Conservation (phyloP, 2,329 filamentous ascomycete genomes). For the Emmonsiellopsis sp. region DNA sequence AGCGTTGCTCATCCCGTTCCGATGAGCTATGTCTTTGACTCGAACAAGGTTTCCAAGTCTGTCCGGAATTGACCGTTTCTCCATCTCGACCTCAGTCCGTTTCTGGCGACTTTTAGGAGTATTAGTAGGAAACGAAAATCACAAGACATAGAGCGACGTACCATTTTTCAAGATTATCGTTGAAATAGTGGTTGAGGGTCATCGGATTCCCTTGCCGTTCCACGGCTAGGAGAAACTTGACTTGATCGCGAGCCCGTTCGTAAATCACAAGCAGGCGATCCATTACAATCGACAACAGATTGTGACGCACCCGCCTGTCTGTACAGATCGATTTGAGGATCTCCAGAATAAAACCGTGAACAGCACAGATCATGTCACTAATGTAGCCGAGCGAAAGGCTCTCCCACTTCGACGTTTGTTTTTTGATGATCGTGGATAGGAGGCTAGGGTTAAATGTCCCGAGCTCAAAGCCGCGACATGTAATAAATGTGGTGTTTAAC, state of each 20-base stretch:
- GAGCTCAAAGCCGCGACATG: slow-evolving; percentile 46
- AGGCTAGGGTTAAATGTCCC: slow-evolving; percentile 37
- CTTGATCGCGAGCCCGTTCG: slow-evolving; percentile 39
- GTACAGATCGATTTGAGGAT: slow-evolving; percentile 37
- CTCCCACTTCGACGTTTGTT: slow-evolving; percentile 49
- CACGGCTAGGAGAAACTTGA: slow-evolving; percentile 44
- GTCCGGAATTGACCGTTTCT: background rate
- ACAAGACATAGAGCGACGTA: slow-evolving; percentile 7
- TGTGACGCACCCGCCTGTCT: slow-evolving; percentile 34
- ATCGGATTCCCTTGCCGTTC: slow-evolving; percentile 39
- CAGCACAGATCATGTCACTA: slow-evolving; percentile 41
- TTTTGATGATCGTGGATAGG: slow-evolving; percentile 36
- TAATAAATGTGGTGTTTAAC: slow-evolving; percentile 35
- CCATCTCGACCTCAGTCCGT: background rate
- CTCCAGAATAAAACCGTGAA: slow-evolving; percentile 45
- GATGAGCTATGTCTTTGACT: background rate
- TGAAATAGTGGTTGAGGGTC: slow-evolving; percentile 48
- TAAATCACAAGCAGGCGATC: slow-evolving; percentile 42
- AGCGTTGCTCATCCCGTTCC: slow-evolving; percentile 21
- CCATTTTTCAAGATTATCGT: slow-evolving; percentile 34
- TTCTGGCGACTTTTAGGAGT: background rate
- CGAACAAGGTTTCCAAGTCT: background rate
- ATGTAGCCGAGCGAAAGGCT: slow-evolving; percentile 41
- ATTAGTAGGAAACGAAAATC: background rate
- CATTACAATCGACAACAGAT: slow-evolving; percentile 37